A percentile compares a stretch with the other conserved stretches of the same genome.
phyloP scores from a whole-genome alignment of 2,329 filamentous ascomycete species.

The Tolypocladium endophyticum region DNA sequence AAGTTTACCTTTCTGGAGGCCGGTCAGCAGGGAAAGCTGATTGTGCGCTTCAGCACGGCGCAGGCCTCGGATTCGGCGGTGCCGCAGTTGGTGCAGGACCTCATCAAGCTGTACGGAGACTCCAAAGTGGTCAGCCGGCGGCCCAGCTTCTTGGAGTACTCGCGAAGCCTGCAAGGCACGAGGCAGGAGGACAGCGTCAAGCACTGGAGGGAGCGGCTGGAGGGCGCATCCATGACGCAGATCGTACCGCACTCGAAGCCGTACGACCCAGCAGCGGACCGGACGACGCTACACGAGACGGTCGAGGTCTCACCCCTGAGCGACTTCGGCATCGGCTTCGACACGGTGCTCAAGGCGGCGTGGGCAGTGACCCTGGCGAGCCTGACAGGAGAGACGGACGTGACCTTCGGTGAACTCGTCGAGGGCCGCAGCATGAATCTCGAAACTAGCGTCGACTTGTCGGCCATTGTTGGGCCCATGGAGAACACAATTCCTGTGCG shows the following conservation, averaged over 20 bases:
- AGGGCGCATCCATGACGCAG: slow-evolving; percentile 35
- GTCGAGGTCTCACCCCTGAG: slow-evolving; percentile 29
- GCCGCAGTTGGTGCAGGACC: slow-evolving; percentile 35
- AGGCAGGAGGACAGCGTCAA: slow-evolving; percentile 26
- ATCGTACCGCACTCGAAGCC: slow-evolving; percentile 31
- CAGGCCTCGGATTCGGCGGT: slow-evolving; percentile 39
- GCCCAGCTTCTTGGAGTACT: slow-evolving; percentile 37
- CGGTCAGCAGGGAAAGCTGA: slow-evolving; percentile 33
- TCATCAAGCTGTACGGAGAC: slow-evolving; percentile 33
- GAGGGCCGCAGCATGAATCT: slow-evolving; percentile 34
- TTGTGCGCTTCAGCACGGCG: slow-evolving; percentile 36
- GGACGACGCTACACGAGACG: slow-evolving; percentile 28
- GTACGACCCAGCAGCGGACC: slow-evolving; percentile 23
- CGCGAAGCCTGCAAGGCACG: slow-evolving; percentile 26
- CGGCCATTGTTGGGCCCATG: slow-evolving; percentile 34
- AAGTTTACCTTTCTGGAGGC: slow-evolving; percentile 40
- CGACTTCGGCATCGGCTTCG: slow-evolving; percentile 35
- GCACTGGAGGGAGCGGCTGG: slow-evolving; percentile 35
- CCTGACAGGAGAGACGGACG: slow-evolving; percentile 35
- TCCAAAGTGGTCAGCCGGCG: slow-evolving; percentile 20
- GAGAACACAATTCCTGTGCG: slow-evolving; percentile 39
- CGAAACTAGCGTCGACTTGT: slow-evolving; percentile 43
- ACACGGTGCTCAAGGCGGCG: slow-evolving; percentile 44
- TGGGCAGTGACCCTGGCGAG: slow-evolving; percentile 46
- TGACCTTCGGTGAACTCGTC: slow-evolving; percentile 46